phyloP scores from a whole-genome alignment of 192 early-diverging fungal genomes.

The Coemansia reversa region DNA sequence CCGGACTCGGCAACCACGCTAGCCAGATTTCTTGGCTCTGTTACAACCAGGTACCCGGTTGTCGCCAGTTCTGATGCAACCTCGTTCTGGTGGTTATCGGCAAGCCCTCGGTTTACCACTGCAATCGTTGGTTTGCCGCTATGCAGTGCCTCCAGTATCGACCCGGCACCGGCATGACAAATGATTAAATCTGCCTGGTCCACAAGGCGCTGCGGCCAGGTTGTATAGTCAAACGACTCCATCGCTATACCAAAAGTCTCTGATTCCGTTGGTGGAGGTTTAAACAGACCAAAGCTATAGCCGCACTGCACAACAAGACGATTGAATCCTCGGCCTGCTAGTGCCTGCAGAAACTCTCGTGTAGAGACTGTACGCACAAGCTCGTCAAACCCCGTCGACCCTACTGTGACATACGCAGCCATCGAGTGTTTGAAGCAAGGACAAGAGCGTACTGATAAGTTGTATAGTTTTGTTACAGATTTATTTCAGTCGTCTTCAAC shows the following conservation, averaged over 20 bases:
- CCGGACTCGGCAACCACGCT: conserved; percentile 6
- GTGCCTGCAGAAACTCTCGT: conserved; percentile 48
- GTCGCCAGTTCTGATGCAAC: conserved; percentile 68
- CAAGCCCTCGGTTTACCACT: conserved; percentile 73
- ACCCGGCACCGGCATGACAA: conserved; percentile 85
- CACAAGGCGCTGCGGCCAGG: conserved; percentile 58
- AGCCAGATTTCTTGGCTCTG: conserved; percentile 22
- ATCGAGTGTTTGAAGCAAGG: conserved; percentile 6
- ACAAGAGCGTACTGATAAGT: neutral
- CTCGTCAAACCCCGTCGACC: conserved; percentile 86
- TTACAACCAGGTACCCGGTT: conserved; percentile 54
- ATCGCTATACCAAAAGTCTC: conserved; percentile 15
- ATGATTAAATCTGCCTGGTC: conserved; percentile 71
- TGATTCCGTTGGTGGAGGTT: conserved; percentile 14
- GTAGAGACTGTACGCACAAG: conserved; percentile 59
- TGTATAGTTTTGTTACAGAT: neutral
- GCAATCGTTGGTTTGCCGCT: conserved; percentile 64
- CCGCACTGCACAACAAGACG: conserved; percentile 74
- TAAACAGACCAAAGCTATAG: conserved; percentile 32
- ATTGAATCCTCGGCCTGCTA: conserved; percentile 55
- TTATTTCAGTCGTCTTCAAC: neutral
- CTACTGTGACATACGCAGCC: conserved; percentile 81
- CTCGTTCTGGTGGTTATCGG: conserved; percentile 89
- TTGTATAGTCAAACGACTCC: conserved; percentile 63
- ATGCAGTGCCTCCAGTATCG: conserved; percentile 77